phyloP scores from a whole-genome alignment of 345 rosid genomes.

The Murraya paniculata region DNA sequence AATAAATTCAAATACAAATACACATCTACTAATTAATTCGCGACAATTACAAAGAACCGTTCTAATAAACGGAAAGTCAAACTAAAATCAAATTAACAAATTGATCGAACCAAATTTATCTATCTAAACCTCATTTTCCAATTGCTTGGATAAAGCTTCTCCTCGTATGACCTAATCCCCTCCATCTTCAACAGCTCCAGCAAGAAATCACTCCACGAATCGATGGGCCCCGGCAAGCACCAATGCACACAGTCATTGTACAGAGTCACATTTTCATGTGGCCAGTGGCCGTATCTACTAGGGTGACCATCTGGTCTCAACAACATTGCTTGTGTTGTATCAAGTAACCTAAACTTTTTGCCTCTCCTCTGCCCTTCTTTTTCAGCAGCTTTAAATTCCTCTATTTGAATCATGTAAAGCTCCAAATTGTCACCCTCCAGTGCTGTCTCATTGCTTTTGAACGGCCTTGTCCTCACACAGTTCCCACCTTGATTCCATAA shows the following conservation, averaged over 20 bases:
- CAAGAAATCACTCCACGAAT: constrained; percentile 72
- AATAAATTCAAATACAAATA: not conserved
- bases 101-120: not conserved
- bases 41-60: not conserved
- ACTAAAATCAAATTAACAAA: not conserved
- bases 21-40: not conserved
- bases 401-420: constrained; percentile 64
- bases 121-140: constrained; percentile 1
- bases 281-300: constrained; percentile 60
- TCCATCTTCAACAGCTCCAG: constrained; percentile 84
- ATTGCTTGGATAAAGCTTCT: not conserved
- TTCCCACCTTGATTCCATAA: constrained; percentile 81
- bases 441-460: constrained; percentile 45
- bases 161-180: constrained; percentile 22
- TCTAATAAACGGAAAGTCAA: not conserved
- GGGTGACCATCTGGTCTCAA: constrained; percentile 90
- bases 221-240: constrained; percentile 97
- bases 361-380: constrained; percentile 52
- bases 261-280: constrained; percentile 61
- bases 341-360: constrained; percentile 52
- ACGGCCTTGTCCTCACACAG: constrained; percentile 60
- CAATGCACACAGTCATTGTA: constrained; percentile 88
- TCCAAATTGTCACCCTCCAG: constrained; percentile 48
- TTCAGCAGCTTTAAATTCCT: constrained; percentile 64
- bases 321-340: constrained; percentile 54